Evolutionary conservation across 345 rosid genomes (phyloP), one percentile per base, ranked within the genome.

Genomic region (Zanthoxylum bungeanum): DNA sequence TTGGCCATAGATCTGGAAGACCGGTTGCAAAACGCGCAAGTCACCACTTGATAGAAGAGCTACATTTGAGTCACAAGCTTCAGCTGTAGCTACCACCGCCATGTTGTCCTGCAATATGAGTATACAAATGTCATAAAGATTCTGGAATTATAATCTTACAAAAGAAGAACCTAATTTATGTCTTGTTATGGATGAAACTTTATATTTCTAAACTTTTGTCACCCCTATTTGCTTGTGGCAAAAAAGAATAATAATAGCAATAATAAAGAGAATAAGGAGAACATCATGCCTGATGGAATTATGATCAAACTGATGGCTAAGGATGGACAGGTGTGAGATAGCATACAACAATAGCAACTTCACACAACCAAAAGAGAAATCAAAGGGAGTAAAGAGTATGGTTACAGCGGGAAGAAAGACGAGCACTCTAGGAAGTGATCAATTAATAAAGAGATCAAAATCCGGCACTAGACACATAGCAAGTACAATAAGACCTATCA

Each of bases 11-110:
- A 81, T 81, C 73, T 86, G 87, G 88, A 92, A 94, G 25, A 81
- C 28, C 4, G 95, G 97, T 46, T 87, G 85, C 66, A 94, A 76
- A 40, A 87, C 92, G 0, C 93, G 85, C 74, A 94, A 57, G 72
- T 92, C 93, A 28, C 93, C 90, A 1, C 80, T 92, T 51, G 78
- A 75, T 64, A 89, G 75, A 16, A 85, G 82, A 25, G 78, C 73
- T 9, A 88, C 79, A 58, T 92, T 92, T 36, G 94, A 79, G 76
- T 94, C 98, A 40, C 97, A 91, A 1, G 87, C 93, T 74, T 94
- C 97, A 24, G 97, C 93, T 0, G 97, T 92, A 58, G 97, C 82
- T 65, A 89, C 67, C 55, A 82, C 76, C 60, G 84, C 91, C 92
- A 86, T 89, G 9, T 44, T 56, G 9, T 28, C 76, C 81, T 73